Conservation (phyloP, 768 basidiomycete species). For the Collybia mongolica region DNA sequence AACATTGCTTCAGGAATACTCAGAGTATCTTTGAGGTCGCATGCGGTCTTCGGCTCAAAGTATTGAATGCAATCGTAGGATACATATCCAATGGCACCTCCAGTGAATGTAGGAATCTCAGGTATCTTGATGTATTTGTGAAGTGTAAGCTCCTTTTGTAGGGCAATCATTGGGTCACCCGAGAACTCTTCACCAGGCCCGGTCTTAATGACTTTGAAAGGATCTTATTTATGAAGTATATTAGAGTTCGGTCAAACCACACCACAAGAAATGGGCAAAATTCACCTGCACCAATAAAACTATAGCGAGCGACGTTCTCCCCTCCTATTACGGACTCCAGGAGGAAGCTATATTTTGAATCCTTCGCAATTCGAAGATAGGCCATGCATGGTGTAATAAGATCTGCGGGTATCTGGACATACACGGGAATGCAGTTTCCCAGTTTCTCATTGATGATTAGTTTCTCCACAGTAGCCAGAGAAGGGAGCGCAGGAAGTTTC, state of each 20-base stretch:
- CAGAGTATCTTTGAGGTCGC: constrained; percentile 71
- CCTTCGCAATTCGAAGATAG: constrained; percentile 89
- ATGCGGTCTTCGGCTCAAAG: constrained; percentile 92
- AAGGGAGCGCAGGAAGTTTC: constrained; percentile 69
- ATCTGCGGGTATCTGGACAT: constrained; percentile 90
- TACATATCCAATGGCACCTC: constrained; percentile 97
- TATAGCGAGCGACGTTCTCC: constrained; percentile 90
- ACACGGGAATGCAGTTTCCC: constrained; percentile 94
- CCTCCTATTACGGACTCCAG: constrained; percentile 91
- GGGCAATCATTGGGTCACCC: constrained; percentile 83
- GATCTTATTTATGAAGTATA: constrained; percentile 54
- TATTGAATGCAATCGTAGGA: constrained; percentile 95
- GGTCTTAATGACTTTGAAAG: constrained; percentile 87
- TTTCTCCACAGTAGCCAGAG: constrained; percentile 72
- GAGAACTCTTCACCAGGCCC: constrained; percentile 79
- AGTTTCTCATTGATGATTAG: constrained; percentile 78
- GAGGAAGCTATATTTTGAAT: constrained; percentile 92
- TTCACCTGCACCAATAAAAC: constrained; percentile 93
- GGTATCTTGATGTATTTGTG: constrained; percentile 92
- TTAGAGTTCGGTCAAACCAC: no score
- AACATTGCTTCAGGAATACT: constrained; percentile 94
- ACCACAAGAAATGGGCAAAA: neutral
- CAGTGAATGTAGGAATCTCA: constrained; percentile 91
- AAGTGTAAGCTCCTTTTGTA: constrained; percentile 83
- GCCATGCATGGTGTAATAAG: constrained; percentile 97